Conservation (phyloP, 208 protist species). For the Acanthamoeba healyi region DNA sequence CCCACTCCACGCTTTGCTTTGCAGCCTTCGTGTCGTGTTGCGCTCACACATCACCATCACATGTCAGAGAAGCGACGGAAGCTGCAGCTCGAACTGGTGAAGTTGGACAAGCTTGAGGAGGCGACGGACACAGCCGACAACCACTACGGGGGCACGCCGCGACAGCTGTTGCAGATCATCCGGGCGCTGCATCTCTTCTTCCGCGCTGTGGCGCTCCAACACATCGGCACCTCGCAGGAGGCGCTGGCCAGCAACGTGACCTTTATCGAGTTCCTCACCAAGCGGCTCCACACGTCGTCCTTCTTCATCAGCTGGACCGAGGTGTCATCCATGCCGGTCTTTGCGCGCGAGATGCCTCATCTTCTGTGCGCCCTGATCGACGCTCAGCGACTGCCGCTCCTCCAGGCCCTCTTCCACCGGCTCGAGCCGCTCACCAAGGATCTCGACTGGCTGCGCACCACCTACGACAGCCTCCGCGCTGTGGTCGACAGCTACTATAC, state of each 20-base stretch:
- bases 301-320: constrained; percentile 52
- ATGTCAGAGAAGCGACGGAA: background rate
- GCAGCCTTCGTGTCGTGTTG: background rate
- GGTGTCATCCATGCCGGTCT: constrained; percentile 38
- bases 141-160: background rate
- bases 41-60: background rate
- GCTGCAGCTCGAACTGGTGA: background rate
- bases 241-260: background rate
- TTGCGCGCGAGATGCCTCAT: background rate
- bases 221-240: background rate
- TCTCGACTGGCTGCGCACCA: constrained; percentile 29
- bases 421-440: constrained; percentile 44
- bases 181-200: background rate
- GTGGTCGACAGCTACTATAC: background rate
- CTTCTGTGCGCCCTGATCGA: background rate
- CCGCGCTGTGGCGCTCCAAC: background rate
- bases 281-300: constrained; percentile 1
- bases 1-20: background rate
- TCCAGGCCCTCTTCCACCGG: constrained; percentile 34
- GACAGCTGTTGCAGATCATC: constrained; percentile 53
- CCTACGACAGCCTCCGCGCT: background rate
- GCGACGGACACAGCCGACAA: background rate
- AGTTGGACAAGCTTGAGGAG: constrained; percentile 11
- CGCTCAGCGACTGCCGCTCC: background rate
- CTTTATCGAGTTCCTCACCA: constrained; percentile 14